Percentiles rank a stretch among this genome's conserved stretches.
phyloP scores from a whole-genome alignment of 2,329 filamentous ascomycete species.

The Emergomyces orientalis region DNA sequence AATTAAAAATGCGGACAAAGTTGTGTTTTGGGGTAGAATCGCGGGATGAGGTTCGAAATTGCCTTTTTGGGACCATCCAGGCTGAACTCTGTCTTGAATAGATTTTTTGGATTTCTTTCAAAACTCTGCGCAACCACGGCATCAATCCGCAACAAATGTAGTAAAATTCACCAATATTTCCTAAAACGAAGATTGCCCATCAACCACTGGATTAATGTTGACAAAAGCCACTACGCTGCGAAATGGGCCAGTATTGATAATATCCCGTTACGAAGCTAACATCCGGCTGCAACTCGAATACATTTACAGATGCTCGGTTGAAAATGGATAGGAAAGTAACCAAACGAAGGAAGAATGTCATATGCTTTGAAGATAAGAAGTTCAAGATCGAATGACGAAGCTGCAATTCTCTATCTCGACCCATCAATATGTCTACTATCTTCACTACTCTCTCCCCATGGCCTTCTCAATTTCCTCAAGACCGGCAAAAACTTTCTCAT shows the following conservation, averaged over 20 bases:
- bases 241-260: neutral
- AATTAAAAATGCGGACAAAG: neutral
- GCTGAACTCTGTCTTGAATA: neutral
- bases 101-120: neutral
- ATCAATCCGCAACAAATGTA: neutral
- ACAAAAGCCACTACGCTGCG: too few species aligned
- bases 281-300: neutral
- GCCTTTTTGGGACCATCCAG: neutral
- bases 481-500: constrained; percentile 43
- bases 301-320: neutral
- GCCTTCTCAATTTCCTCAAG: constrained; percentile 27
- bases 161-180: neutral
- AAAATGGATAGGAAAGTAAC: neutral
- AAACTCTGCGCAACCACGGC: neutral
- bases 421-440: neutral
- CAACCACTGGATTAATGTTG: neutral
- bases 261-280: neutral
- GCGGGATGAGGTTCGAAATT: neutral
- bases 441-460: constrained; percentile 19
- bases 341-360: neutral
- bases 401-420: neutral
- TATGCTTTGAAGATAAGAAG: neutral
- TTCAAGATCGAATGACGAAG: neutral
- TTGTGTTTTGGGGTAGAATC: neutral
- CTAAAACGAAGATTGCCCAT: neutral